Base-by-base conservation (phyloP, 1,284 basidiomycete species). In the Mrakiaceae sp. region DNA sequence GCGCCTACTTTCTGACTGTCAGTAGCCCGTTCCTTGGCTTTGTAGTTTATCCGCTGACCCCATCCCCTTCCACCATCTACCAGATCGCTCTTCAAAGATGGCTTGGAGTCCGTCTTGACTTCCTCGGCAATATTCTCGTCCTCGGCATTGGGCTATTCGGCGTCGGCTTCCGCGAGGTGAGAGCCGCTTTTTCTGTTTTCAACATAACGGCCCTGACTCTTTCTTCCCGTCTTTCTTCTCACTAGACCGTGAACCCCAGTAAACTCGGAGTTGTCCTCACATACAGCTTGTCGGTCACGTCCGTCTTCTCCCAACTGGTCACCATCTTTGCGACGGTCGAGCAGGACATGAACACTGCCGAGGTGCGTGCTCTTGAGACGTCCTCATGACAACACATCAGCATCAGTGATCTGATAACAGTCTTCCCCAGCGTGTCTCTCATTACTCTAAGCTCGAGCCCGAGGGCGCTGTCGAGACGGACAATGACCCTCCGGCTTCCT, bases 401-500 rank as follows among this genome's bases (percentile, higher is more conserved):
- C 11, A 5, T 51, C 49, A 9, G 49, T 14, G 8, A 11, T 11
- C 49, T 51, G 8, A 51, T 84, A 9, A 11, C 5, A 14, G 4
- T 4, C 27, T 8, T 6, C 16, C 40, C 56, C 74, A 76, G 63
- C 68, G 75, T 6, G 68, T 75, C 52, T 70, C 70, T 50, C 72
- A 74, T 63, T 75, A 73, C 65, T 64, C 69, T 5, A 67, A 70
- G 52, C 68, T 74, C 52, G 66, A 69, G 57, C 72, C 72, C 60
- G 74, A 75, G 60, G 70, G 70, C 8, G 47, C 68, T 3, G 49
- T 74, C 2, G 73, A 74, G 46, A 79, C 80, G 50, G 70, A 79
- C 5, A 73, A 81, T 62, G 81, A 84, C 67, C 82, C 83, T 14
- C 81, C 84, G 3, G 70, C 79, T 0, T 77, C 80, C 14, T 88